Percentiles rank a stretch among this genome's conserved stretches.
These are phyloP conservation scores for Mortierella sp. DNA, from an alignment of 371 early-diverging fungal genomes.

Conservation along the genomic window DNA sequence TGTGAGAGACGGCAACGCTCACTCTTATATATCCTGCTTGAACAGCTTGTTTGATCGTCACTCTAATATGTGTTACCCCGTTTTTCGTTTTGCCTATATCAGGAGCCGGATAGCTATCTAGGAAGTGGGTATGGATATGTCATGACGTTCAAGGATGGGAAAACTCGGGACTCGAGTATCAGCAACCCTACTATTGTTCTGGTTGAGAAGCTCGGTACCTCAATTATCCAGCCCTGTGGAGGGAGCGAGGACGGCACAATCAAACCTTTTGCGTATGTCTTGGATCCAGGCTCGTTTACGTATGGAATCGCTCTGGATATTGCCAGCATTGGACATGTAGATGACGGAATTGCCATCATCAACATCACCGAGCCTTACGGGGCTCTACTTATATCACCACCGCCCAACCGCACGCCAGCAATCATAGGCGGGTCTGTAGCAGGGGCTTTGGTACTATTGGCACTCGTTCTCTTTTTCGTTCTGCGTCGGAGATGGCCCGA, in stretches of 20 bases:
- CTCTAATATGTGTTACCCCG: background rate
- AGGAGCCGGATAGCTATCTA: slow-evolving; percentile 1
- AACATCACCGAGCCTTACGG: slow-evolving; percentile 22
- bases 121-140: slow-evolving; percentile 3
- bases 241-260: background rate
- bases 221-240: slow-evolving; percentile 15
- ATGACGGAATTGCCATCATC: slow-evolving; percentile 1
- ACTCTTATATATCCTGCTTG: background rate
- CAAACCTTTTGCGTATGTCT: slow-evolving; percentile 13
- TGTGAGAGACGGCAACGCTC: too few species aligned
- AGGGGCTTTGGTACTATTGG: slow-evolving; percentile 5
- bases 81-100: background rate
- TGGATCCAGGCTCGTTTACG: too few species aligned
- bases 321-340: too few species aligned
- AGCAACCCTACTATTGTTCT: background rate
- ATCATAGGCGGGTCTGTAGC: slow-evolving; percentile 24
- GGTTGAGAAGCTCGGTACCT: background rate
- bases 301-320: too few species aligned
- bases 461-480: background rate
- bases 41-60: background rate
- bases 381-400: too few species aligned
- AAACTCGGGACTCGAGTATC: slow-evolving; percentile 2
- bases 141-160: slow-evolving; percentile 10
- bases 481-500: slow-evolving; percentile 17
- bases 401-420: slow-evolving; percentile 6